These are phyloP conservation scores for Pugionium dolabratum DNA, from an alignment of 345 rosid species.

Conservation along the genomic window DNA sequence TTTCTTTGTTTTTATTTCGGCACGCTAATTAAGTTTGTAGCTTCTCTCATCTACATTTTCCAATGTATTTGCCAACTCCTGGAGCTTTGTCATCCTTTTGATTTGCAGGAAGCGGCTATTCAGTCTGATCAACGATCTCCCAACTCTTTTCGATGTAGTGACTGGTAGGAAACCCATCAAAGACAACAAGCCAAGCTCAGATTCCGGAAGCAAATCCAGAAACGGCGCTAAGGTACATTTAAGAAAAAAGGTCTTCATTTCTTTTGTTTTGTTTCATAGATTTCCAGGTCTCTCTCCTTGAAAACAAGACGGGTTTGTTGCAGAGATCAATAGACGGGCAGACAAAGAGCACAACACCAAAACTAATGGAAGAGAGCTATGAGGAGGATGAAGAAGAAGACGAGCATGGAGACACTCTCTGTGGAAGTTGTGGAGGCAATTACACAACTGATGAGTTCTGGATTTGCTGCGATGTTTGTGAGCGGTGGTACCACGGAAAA, in stretches of 20 bases:
- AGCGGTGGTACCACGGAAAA: conserved; percentile 77
- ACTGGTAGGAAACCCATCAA: conserved; percentile 79
- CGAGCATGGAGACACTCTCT: conserved; percentile 64
- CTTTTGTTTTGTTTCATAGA: neutral
- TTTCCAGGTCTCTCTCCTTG: neutral
- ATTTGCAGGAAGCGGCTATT: conserved; percentile 80
- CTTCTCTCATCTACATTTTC: conserved; percentile 1
- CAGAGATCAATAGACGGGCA: conserved; percentile 72
- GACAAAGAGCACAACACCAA: conserved; percentile 49
- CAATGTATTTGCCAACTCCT: conserved; percentile 1
- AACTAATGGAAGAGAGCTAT: conserved; percentile 48
- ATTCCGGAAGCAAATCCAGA: conserved; percentile 76
- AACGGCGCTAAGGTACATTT: conserved; percentile 60
- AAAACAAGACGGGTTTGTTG: conserved; percentile 6
- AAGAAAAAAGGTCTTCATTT: neutral
- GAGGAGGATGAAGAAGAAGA: conserved; percentile 66
- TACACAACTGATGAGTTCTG: conserved; percentile 49
- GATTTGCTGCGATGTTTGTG: conserved; percentile 53
- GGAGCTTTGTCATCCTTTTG: neutral
- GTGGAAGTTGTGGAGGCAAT: conserved; percentile 71
- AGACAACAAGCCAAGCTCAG: conserved; percentile 87
- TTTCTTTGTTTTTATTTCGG: too few species aligned
- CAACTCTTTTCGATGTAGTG: conserved; percentile 91
- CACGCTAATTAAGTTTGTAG: neutral
- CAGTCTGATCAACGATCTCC: conserved; percentile 87